Evolutionary conservation across 1,139 yeast genomes (phyloP).

Genomic region (Blastobotrys persicus): DNA sequence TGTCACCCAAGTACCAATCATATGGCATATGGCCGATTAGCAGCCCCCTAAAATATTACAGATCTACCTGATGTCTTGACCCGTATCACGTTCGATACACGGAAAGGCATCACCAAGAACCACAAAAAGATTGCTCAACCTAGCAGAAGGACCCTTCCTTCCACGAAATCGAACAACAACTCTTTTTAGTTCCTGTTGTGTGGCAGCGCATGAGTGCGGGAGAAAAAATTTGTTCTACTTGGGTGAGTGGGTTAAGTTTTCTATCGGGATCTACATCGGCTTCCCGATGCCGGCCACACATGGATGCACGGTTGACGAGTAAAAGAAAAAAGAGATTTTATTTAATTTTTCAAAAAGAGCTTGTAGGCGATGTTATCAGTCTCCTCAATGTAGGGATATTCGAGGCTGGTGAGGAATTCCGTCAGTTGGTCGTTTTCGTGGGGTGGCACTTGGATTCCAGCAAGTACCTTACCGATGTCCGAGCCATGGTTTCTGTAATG

Average conservation of each 20-base stretch:
- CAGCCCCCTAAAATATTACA: too few relatives aligned
- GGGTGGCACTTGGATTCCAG: slow-evolving; percentile 84
- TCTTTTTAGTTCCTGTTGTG: slow-evolving; percentile 5
- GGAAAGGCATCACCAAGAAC: not conserved
- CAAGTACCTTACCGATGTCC: slow-evolving; percentile 87
- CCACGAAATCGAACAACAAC: slow-evolving; percentile 8
- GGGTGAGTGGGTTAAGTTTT: too few relatives aligned
- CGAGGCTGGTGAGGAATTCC: slow-evolving; percentile 64
- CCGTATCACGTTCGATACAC: not conserved
- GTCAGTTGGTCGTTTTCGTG: slow-evolving; percentile 63
- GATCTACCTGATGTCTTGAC: too few relatives aligned
- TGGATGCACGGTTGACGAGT: too few relatives aligned
- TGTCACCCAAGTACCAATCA: too few relatives aligned
- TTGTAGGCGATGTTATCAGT: slow-evolving; percentile 80
- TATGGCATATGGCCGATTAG: too few relatives aligned
- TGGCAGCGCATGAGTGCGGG: not conserved
- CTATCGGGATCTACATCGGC: too few relatives aligned
- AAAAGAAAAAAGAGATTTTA: not conserved
- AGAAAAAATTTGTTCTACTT: too few relatives aligned
- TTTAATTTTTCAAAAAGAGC: slow-evolving; percentile 51
- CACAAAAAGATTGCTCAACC: slow-evolving; percentile 9
- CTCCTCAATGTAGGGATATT: slow-evolving; percentile 78
- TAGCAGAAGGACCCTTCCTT: not conserved
- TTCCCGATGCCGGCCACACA: too few relatives aligned
- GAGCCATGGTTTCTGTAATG: slow-evolving; percentile 97